A percentile compares a stretch with the other conserved stretches of the same genome.
Evolutionary conservation across 1,139 yeast species (phyloP).

Genomic region (Martiniozyma asiatica): DNA sequence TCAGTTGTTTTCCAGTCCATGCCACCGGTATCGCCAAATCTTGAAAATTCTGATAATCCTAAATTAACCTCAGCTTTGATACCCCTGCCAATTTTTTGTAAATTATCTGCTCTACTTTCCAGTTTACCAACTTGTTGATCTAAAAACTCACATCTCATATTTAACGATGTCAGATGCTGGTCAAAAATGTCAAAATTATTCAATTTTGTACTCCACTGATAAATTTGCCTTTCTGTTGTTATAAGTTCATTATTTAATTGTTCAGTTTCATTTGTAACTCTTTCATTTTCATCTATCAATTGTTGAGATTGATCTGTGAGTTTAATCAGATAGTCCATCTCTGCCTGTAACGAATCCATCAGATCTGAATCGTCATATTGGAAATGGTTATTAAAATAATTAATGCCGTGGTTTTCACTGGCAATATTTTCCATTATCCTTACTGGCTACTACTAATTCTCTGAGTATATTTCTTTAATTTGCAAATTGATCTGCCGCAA

Average conservation of each 20-base stretch:
- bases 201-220: conserved; percentile 12
- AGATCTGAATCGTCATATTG: too few relatives aligned
- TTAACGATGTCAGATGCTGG: conserved; percentile 25
- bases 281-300: not conserved
- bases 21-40: conserved; percentile 20
- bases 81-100: conserved; percentile 15
- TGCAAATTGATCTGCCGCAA: too few relatives aligned
- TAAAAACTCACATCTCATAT: conserved; percentile 27
- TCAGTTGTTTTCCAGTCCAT: conserved; percentile 31
- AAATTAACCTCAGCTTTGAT: conserved; percentile 14
- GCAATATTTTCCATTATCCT: too few relatives aligned
- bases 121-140: conserved; percentile 27
- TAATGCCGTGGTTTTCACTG: too few relatives aligned
- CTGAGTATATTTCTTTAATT: too few relatives aligned
- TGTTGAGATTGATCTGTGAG: too few relatives aligned
- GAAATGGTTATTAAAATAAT: too few relatives aligned
- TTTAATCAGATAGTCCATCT: too few relatives aligned
- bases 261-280: too few relatives aligned
- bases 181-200: conserved; percentile 20
- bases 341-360: too few relatives aligned
- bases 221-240: conserved; percentile 12
- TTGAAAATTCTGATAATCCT: conserved; percentile 13
- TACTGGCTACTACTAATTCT: too few relatives aligned
- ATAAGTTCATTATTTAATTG: conserved; percentile 11
- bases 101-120: too few relatives aligned